Conservation (phyloP, 352 stramenopile genomes). For the Globisporangium apiculatum region DNA sequence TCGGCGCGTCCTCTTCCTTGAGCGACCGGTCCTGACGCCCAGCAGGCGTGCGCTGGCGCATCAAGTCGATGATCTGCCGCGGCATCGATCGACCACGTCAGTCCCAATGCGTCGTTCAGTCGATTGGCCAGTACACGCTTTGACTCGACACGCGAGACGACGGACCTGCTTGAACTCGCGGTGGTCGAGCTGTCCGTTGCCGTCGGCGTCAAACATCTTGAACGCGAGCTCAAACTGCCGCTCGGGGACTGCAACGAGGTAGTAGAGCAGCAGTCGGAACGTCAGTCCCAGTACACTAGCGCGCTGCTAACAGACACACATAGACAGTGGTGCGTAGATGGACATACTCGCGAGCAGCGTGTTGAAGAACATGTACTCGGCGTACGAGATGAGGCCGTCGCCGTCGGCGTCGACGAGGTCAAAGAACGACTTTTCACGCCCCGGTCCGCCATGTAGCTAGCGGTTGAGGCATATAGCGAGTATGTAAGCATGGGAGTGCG, state of each 20-base stretch:
- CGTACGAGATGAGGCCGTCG: constrained; percentile 83
- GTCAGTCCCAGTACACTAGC: background rate
- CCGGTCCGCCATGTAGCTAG: constrained; percentile 52
- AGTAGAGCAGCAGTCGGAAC: background rate
- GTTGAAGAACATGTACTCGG: constrained; percentile 89
- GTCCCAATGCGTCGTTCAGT: background rate
- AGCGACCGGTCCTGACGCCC: constrained; percentile 75
- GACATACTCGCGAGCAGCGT: constrained; percentile 76
- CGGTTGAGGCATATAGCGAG: background rate
- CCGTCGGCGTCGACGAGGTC: constrained; percentile 81
- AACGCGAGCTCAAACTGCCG: constrained; percentile 86
- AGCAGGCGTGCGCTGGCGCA: constrained; percentile 71
- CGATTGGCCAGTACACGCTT: background rate
- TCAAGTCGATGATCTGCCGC: constrained; percentile 74
- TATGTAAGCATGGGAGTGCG: background rate
- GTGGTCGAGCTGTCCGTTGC: constrained; percentile 74
- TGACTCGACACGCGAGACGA: background rate
- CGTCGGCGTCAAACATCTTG: constrained; percentile 85
- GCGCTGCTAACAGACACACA: no score
- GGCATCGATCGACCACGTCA: background rate
- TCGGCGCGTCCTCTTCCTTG: constrained; percentile 64
- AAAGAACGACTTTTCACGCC: constrained; percentile 67
- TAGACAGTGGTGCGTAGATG: background rate
- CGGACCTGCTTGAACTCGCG: constrained; percentile 80
- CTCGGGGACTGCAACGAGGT: constrained; percentile 49